These are phyloP conservation scores for Dichomitus squalens DNA, from an alignment of 1,284 basidiomycete genomes.

Conservation along the genomic window DNA sequence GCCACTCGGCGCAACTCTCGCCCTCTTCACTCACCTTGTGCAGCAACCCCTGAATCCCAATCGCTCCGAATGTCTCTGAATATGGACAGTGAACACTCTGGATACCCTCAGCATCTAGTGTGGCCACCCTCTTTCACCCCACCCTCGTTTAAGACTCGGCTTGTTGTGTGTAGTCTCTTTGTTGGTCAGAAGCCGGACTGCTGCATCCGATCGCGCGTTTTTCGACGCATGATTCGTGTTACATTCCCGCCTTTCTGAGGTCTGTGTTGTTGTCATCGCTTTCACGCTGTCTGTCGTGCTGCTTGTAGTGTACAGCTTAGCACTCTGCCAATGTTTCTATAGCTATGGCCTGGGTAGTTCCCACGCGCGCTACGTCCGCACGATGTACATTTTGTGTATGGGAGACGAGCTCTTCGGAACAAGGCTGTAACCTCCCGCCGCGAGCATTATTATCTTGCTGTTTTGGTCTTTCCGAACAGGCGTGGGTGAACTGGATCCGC, in stretches of 20 bases:
- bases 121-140: conserved; percentile 14
- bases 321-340: background rate
- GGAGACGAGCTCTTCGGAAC: background rate
- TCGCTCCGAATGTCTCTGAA: background rate
- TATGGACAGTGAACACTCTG: conserved; percentile 10
- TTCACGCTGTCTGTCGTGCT: conserved; percentile 1
- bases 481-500: too few relatives aligned
- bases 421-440: too few relatives aligned
- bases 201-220: background rate
- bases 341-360: conserved; percentile 5
- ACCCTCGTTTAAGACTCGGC: conserved; percentile 17
- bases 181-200: background rate
- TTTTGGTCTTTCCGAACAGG: too few relatives aligned
- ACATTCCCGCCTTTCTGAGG: background rate
- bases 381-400: background rate
- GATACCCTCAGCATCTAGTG: conserved; percentile 6
- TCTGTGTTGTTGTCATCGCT: background rate
- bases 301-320: conserved; percentile 1
- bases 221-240: background rate
- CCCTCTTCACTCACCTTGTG: conserved; percentile 21
- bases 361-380: conserved; percentile 7
- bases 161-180: conserved; percentile 1
- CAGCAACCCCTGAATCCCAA: conserved; percentile 16
- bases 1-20: background rate
- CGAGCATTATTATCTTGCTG: background rate